These are phyloP conservation scores for Sungouiella blattae DNA, from an alignment of 805 yeast genomes.

Conservation along the genomic window DNA sequence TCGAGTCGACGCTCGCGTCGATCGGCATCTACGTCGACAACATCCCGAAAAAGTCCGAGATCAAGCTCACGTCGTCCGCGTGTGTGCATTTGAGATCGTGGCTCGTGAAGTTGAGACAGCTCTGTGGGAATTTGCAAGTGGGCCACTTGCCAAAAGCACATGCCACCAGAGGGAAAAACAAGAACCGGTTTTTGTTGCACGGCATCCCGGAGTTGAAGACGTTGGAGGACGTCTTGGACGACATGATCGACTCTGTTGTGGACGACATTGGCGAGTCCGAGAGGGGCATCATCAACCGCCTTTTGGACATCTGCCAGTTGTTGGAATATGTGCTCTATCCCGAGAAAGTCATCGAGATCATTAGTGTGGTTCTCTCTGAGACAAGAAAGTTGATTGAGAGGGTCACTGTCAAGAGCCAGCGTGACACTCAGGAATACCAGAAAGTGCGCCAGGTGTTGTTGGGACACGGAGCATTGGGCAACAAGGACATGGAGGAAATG, in stretches of 20 bases:
- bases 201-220: constrained; percentile 33
- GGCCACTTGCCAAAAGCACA: constrained; percentile 23
- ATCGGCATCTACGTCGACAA: constrained; percentile 56
- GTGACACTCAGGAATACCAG: constrained; percentile 1
- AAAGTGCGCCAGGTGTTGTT: constrained; percentile 1
- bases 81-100: constrained; percentile 57
- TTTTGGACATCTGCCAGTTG: constrained; percentile 64
- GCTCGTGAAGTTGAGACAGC: constrained; percentile 66
- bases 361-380: constrained; percentile 33
- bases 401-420: constrained; percentile 1
- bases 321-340: constrained; percentile 58
- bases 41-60: constrained; percentile 45
- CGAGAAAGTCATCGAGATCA: constrained; percentile 43
- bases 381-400: constrained; percentile 3
- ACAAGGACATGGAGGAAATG: constrained; percentile 10
- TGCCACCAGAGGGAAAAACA: constrained; percentile 7
- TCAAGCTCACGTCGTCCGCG: constrained; percentile 44
- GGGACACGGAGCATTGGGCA: constrained; percentile 18
- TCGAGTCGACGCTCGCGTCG: constrained; percentile 53
- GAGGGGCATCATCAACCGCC: constrained; percentile 41
- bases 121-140: constrained; percentile 77
- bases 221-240: constrained; percentile 63
- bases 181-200: constrained; percentile 7
- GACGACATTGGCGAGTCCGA: constrained; percentile 48
- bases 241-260: constrained; percentile 57